Base-by-base conservation (phyloP, 1,284 basidiomycete species). In the Cutaneotrichosporon spelunceum region DNA sequence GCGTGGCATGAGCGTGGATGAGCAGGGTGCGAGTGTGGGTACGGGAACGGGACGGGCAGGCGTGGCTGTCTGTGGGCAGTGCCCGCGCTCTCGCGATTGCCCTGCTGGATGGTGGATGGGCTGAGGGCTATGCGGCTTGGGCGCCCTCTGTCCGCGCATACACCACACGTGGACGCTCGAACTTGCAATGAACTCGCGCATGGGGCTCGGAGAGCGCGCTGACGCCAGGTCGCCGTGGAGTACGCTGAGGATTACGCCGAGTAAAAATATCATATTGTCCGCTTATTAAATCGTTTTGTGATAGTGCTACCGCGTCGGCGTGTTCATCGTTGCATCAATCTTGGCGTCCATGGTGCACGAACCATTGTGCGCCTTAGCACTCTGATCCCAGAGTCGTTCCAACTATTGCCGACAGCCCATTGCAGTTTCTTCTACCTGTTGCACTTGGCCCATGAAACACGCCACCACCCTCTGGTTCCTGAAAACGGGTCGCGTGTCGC, bases 161-260 rank as follows among this genome's bases (percentile, higher is more conserved):
- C 39, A 42, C 14, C 45, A 47, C 45, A 47, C 4, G 45, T 47
- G 45, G 45, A 21, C 45, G 45, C 23, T 48, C 23, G 23, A 26
- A 24, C 45, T 48, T 48, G 9, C 23, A 1, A 24, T 48, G 45
- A 53, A 9, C 29, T n/a, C 3, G 30, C 16, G 45, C 9, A 13
- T 13, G 23, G 23, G 23, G 23, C 26, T 34, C 11, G 21, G 33
- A 27, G 14, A 7, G 13, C 26, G 27, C 23, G 34, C 52, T 53
- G 34, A 53, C 52, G 11, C 23, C 52, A 50, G 52, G 61, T 63
- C 24, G 61, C 57, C 7, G 39, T 44, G 56, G 62, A 64, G 56
- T 64, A 64, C 59, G 59, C 56, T 16, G 62, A 64, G 56, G 62
- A 64, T 45, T 64, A 29, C 34, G 62, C 62, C 19, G 62, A 60